Base-by-base conservation (phyloP, 345 rosid genomes). In the Ceriops decandra region DNA sequence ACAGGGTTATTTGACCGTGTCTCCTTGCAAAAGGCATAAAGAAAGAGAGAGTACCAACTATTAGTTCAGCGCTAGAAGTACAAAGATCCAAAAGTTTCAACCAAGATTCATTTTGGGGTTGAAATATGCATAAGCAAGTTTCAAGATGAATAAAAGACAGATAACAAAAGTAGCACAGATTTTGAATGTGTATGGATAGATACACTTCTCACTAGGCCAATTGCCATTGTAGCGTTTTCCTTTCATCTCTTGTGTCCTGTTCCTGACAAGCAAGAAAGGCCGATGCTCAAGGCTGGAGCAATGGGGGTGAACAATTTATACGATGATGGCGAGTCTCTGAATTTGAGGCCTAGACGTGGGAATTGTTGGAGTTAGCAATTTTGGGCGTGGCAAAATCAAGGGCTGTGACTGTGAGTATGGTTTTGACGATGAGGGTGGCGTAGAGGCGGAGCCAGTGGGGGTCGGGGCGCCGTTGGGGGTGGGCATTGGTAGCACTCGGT, bases 401-500 rank as follows among this genome's bases (percentile, higher is more conserved):
- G 85, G 79, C 56, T 52, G 2, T 33, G 8, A 33, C 36, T 33
- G 67, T 63, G 92, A 57, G 76, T 83, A 71, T 77, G 81, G 67
- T 86, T 84, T 68, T 64, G 26, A 47, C 73, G 81, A 71, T 74
- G 80, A 71, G 78, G 84, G 68, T 72, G 80, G 38, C 60, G 72
- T 2, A 83, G 82, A n/a, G 86, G 76, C 6, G 81, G 69, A 2
- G 84, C 66, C 0, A 73, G 32, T 0, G 81, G 64, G 0, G 81
- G 70, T 1, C 79, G 70, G 0, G 85, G 73, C 38, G 30, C 28
- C 2, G 74, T 15, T 5, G 85, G 90, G n/a, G 88, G 76, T n/a
- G 78, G 92, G 73, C 99, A 95, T 47, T 95, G 99, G 86, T 89
- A 91, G 30, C n/a, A n/a, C 24, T 22, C 24, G 24, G 24, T 22